Percentiles rank a stretch among this genome's conserved stretches.
These are phyloP conservation scores for Termitomyces sp. DNA, from an alignment of 768 basidiomycete genomes.

Conservation along the genomic window DNA sequence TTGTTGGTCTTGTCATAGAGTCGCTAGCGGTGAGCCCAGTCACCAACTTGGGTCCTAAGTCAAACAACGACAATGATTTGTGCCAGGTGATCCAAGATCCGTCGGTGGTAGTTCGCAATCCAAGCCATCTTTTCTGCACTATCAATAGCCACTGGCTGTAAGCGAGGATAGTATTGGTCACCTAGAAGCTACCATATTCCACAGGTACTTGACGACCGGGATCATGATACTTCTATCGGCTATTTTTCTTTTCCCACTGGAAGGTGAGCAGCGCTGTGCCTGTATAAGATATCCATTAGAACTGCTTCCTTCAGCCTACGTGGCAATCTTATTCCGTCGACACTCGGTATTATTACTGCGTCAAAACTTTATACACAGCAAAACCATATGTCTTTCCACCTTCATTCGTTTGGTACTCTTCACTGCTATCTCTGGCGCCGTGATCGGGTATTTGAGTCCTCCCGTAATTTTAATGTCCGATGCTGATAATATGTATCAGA, in stretches of 20 bases:
- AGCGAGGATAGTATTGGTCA: background rate
- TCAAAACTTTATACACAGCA: background rate
- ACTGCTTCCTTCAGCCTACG: background rate
- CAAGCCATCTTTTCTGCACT: constrained; percentile 1
- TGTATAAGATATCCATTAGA: background rate
- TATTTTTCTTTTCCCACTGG: background rate
- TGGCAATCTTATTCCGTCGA: background rate
- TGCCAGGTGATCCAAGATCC: background rate
- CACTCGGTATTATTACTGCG: background rate
- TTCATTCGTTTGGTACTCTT: constrained; percentile 5
- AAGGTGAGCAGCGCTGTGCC: background rate
- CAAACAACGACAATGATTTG: background rate
- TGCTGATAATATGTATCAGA: background rate
- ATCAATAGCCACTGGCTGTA: background rate
- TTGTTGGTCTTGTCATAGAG: background rate
- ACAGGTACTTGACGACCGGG: background rate
- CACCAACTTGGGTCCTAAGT: background rate
- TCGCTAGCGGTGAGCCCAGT: background rate
- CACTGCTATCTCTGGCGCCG: background rate
- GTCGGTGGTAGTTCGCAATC: background rate
- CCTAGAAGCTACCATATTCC: background rate
- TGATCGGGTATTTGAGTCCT: background rate
- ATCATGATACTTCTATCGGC: constrained; percentile 1
- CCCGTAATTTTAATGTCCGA: background rate
- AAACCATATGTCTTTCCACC: background rate